Conservation (phyloP, 2,329 filamentous ascomycete genomes). For the Fusarium gaditjirri region DNA sequence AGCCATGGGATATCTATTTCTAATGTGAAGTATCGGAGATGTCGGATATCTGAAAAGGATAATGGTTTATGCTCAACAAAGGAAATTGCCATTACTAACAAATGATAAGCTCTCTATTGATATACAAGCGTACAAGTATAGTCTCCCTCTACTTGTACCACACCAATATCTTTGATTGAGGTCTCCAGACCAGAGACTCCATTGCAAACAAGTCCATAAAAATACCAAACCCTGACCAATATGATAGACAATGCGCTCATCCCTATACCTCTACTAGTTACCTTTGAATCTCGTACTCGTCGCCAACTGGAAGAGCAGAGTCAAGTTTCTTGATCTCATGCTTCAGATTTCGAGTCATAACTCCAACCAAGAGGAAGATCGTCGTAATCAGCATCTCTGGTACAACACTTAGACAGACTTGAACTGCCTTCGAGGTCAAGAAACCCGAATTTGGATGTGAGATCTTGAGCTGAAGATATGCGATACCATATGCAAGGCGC, state of each 20-base stretch:
- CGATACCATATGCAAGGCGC: constrained; percentile 8
- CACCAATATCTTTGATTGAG: not conserved
- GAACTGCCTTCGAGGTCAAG: constrained; percentile 8
- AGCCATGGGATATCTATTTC: not conserved
- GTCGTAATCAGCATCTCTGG: constrained; percentile 6
- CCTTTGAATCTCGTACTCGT: not conserved
- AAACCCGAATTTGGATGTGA: constrained; percentile 4
- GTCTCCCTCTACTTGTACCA: not conserved
- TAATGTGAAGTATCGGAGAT: not conserved
- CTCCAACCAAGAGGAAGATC: constrained; percentile 1
- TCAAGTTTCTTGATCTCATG: constrained; percentile 9
- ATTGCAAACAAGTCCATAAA: not conserved
- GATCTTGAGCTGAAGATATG: constrained; percentile 6
- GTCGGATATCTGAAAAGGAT: not conserved
- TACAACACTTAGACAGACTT: constrained; percentile 5
- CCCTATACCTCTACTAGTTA: not conserved
- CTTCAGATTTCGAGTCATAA: constrained; percentile 2
- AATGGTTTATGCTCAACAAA: not conserved
- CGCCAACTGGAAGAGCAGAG: not conserved
- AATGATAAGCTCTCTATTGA: not conserved
- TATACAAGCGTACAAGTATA: not conserved
- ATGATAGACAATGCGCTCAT: not conserved
- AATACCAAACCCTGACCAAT: not conserved
- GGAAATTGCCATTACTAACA: not conserved
- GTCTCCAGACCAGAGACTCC: not conserved